Percentiles rank a stretch among this genome's conserved stretches.
Evolutionary conservation across 371 early-diverging fungal species (phyloP).

Genomic region (Cokeromyces recurvatus): DNA sequence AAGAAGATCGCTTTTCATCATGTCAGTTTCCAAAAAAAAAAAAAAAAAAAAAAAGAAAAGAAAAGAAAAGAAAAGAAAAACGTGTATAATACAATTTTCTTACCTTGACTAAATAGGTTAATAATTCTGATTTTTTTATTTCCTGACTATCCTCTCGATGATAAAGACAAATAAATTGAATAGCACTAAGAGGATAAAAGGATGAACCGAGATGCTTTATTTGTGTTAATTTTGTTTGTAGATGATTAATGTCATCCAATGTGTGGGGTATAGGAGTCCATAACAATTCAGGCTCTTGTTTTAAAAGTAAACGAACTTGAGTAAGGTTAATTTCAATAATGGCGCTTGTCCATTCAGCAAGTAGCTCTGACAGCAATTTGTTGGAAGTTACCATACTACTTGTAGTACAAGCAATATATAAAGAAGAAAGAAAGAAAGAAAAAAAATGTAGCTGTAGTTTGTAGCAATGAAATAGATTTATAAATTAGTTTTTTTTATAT

Average conservation of each 20-base stretch:
- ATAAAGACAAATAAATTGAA: constrained; percentile 15
- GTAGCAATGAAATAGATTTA: too few relatives aligned
- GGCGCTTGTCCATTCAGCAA: constrained; percentile 34
- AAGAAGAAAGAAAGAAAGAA: too few relatives aligned
- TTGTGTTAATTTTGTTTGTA: constrained; percentile 10
- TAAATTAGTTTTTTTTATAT: too few relatives aligned
- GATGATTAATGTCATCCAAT: constrained; percentile 14
- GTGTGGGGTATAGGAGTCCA: constrained; percentile 26
- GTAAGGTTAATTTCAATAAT: constrained; percentile 21
- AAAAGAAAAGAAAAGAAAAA: not conserved
- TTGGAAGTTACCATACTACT: not conserved
- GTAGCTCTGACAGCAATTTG: not conserved
- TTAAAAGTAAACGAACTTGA: constrained; percentile 12
- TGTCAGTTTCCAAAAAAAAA: too few relatives aligned
- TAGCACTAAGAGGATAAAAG: constrained; percentile 22
- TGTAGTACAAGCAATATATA: too few relatives aligned
- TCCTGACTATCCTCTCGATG: constrained; percentile 1
- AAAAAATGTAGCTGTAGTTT: too few relatives aligned
- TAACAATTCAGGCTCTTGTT: constrained; percentile 25
- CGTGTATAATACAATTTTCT: constrained; percentile 4
- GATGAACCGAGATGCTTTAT: constrained; percentile 13
- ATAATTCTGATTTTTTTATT: constrained; percentile 1
- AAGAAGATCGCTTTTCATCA: constrained; percentile 23
- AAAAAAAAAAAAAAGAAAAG: not conserved
- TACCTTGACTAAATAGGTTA: constrained; percentile 27